Base-by-base conservation (phyloP, 1,284 basidiomycete species). In the Sanguinoderma infundibulare region DNA sequence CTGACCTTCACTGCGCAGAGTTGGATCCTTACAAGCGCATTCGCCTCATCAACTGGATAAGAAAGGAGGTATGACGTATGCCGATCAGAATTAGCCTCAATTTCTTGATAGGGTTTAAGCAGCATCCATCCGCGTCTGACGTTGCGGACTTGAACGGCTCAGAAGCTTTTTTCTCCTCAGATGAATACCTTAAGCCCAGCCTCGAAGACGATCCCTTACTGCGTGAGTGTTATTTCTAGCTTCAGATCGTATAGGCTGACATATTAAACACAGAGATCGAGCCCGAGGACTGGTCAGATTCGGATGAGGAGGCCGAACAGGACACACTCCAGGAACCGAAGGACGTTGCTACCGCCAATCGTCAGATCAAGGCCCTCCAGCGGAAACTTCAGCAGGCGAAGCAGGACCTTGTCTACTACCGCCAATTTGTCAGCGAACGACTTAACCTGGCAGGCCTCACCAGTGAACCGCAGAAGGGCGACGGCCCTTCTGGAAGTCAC, bases 141-240 rank as follows among this genome's bases (percentile, higher is more conserved):
- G 78, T 86, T 4, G 67, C 70, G 15, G 73, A 74, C 47, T 69
- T 95, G 53, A 82, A 79, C 42, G 85, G 85, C 35, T 75, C 77
- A 0, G 90, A 94, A 69, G 59, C 81, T 0, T 83, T 93, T 69
- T 86, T 96, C 63, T 73, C 78, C 5, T 85, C 87, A 14, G 95
- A 98, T 69, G 83, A 86, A 57, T 92, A 92, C 70, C 83, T 98
- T 26, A 83, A 85, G 40, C 96, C 95, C 2, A 85, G 85, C 28
- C 67, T 96, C 47, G 87, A 91, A 66, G 89, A 95, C 68, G 96
- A 98, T 72, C 91, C 94, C 3, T 75, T 96, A 2, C 86, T 98
- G n/a, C 91, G 95, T 96, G 67, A 69, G 91, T 79, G 22, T 15
- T 32, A 22, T 30, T 20, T 8, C 38, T 14, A 15, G 42, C 14